Base-by-base conservation (phyloP, 495 filamentous ascomycete genomes). In the Penicillium samsonianum region DNA sequence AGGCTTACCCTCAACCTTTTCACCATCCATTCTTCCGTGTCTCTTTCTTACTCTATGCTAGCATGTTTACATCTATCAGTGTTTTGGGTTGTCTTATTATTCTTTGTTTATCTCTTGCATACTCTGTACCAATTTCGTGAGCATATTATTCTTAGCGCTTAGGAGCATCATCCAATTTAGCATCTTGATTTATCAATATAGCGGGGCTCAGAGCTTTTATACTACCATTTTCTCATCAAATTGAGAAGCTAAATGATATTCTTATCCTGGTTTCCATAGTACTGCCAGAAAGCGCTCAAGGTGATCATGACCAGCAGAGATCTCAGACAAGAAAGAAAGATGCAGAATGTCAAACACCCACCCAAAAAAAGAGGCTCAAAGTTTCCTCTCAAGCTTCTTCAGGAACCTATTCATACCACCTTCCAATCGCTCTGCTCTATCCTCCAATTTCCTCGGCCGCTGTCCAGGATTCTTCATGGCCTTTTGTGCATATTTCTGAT, bases 341-440 rank as follows among this genome's bases (percentile, higher is more conserved):
- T 35, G 38, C 35, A 37, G 19, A 43, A 14, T 7, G 5, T 14
- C 14, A 49, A 25, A 14, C 23, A 38, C 19, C 20, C 50, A 57
- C n/a, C 5, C 2, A 31, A 16, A 33, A 12, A 35, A 40, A 33
- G n/a, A 42, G 17, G 19, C 20, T 68, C 78, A 88, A 69, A 93
- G 84, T 67, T 83, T 88, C 82, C 94, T 94, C 79, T 96, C 92
- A 66, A 96, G 77, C 74, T 85, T 91, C 84, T 91, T 96, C 65
- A 96, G 76, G 70, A 95, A 87, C 35, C 87, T 80, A 55, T 87
- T 87, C 14, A 96, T 84, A 3, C 88, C 86, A 70, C 84, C 88
- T 75, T 96, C 92, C 47, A 94, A 60, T 61, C 80, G 78, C 2
- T 78, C 81, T n/a, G 87, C 86, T 43, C 80, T 74, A 50, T 87